These are phyloP conservation scores for Rubus parviflorus DNA, from an alignment of 306 rosid species.

Conservation along the genomic window DNA sequence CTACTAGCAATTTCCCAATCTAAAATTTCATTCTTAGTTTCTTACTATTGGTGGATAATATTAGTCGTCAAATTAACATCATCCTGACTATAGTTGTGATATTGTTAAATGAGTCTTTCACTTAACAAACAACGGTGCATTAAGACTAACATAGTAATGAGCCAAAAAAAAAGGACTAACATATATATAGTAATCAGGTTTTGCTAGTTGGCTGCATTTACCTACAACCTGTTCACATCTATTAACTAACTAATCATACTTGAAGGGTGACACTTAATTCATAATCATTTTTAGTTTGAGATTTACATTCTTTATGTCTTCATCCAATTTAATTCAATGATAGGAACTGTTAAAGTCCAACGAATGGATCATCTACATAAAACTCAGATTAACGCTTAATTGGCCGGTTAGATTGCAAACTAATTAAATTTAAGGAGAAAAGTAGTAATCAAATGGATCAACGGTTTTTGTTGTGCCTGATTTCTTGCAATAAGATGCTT, in stretches of 20 bases:
- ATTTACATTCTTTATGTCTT: too few relatives aligned
- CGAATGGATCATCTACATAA: too few relatives aligned
- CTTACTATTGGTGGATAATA: not conserved
- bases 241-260: not conserved
- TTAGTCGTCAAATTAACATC: conserved; percentile 10
- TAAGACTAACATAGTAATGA: too few relatives aligned
- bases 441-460: not conserved
- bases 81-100: not conserved
- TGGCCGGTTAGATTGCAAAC: not conserved
- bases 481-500: too few relatives aligned
- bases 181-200: not conserved
- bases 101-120: conserved; percentile 27
- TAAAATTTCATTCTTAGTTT: not conserved
- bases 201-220: not conserved
- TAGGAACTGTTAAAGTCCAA: too few relatives aligned
- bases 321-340: too few relatives aligned
- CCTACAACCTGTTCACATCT: not conserved
- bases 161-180: too few relatives aligned
- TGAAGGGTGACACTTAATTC: not conserved
- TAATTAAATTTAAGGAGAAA: not conserved
- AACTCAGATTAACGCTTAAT: not conserved
- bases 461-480: too few relatives aligned
- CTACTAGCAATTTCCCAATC: not conserved
- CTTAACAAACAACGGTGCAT: conserved; percentile 19
- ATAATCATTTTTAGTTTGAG: not conserved